Percentiles rank a stretch among this genome's conserved stretches.
Evolutionary conservation across 257 asterid genomes (phyloP).

Genomic region (Solanum infundibuliforme): DNA sequence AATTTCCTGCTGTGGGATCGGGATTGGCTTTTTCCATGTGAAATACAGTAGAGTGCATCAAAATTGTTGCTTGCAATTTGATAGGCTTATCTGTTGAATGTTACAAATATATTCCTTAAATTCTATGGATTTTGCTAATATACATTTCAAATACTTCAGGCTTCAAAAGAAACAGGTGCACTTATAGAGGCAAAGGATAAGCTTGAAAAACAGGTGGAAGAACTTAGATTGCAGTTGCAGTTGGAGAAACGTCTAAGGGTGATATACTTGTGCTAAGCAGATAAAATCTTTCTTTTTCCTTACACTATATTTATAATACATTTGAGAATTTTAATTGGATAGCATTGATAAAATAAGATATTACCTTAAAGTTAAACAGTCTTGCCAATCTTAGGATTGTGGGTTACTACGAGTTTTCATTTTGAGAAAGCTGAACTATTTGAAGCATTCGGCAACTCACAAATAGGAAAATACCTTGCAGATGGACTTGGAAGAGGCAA

Average conservation of each 20-base stretch:
- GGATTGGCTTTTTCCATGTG: not conserved
- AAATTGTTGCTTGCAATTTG: not conserved
- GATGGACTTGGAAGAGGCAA: constrained; percentile 80
- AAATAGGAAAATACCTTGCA: constrained; percentile 14
- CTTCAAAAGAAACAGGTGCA: constrained; percentile 94
- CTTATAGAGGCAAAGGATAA: constrained; percentile 95
- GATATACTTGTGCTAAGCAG: constrained; percentile 15
- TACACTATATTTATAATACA: not conserved
- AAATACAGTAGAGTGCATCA: not conserved
- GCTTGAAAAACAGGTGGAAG: constrained; percentile 98
- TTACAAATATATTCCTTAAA: not conserved
- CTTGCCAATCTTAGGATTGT: not conserved
- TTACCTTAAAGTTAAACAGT: not conserved
- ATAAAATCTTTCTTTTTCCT: not conserved
- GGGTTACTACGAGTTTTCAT: not conserved
- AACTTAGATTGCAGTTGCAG: constrained; percentile 86
- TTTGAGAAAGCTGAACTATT: not conserved
- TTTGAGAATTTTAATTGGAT: not conserved
- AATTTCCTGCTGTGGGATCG: not conserved
- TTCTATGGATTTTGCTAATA: not conserved
- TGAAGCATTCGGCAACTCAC: not conserved
- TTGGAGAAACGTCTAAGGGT: constrained; percentile 96
- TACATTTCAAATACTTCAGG: constrained; percentile 37
- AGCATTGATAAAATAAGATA: not conserved
- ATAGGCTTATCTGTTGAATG: not conserved